Evolutionary conservation across 169 alveolate genomes (phyloP).

Genomic region (Eimeria sp.): DNA sequence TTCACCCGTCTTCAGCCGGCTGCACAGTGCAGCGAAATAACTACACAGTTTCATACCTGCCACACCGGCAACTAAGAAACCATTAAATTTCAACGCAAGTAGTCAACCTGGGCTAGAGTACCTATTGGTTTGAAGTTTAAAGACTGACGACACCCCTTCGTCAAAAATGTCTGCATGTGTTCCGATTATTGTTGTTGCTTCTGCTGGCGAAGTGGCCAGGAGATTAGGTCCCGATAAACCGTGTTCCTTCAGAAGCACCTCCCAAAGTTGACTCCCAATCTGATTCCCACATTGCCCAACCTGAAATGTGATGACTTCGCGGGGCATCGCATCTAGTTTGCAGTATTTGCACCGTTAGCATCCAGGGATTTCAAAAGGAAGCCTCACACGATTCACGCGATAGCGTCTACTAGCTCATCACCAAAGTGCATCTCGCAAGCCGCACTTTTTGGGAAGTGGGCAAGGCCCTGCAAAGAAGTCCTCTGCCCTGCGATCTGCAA

Average conservation of each 20-base stretch:
- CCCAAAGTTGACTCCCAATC: conserved; percentile 99
- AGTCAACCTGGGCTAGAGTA: not conserved
- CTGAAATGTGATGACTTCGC: conserved; percentile 99
- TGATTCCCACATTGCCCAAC: conserved; percentile 99
- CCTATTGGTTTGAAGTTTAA: conserved; percentile 24
- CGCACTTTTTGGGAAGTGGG: not conserved
- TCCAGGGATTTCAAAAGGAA: not conserved
- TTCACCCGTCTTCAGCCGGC: conserved; percentile 6
- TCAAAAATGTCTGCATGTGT: conserved; percentile 11
- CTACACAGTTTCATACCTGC: not conserved
- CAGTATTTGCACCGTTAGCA: not conserved
- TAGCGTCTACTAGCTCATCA: not conserved
- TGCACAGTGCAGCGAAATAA: not conserved
- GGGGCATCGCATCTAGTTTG: conserved; percentile 95
- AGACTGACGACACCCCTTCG: conserved; percentile 45
- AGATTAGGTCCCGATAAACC: conserved; percentile 88
- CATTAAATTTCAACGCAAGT: not conserved
- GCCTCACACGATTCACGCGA: not conserved
- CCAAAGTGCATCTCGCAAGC: not conserved
- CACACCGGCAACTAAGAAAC: not conserved
- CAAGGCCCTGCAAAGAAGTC: not conserved
- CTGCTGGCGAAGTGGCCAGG: not conserved
- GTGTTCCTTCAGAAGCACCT: conserved; percentile 98
- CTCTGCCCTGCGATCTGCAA: not conserved
- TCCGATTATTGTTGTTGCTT: not conserved